Evolutionary conservation across 208 protist species (phyloP).

Genomic region (Leishmania amazonensis): DNA sequence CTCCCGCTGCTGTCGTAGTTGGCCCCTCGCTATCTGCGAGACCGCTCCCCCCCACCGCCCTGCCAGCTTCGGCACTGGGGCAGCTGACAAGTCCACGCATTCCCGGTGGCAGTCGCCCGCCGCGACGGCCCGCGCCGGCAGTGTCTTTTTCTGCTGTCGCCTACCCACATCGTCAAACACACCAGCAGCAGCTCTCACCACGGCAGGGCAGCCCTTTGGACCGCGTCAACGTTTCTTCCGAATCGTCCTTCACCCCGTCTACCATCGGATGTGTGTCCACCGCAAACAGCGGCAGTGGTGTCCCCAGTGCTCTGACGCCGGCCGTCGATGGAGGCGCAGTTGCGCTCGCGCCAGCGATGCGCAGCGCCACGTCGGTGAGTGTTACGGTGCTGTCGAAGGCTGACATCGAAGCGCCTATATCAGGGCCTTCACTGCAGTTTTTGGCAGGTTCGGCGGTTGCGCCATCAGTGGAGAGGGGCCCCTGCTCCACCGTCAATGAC

Average conservation of each 20-base stretch:
- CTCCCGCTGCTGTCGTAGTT: background rate
- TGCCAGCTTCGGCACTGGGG: background rate
- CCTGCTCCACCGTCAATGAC: background rate
- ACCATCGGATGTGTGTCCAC: background rate
- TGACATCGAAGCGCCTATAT: background rate
- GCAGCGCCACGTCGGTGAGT: background rate
- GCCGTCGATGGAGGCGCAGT: background rate
- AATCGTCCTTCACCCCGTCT: background rate
- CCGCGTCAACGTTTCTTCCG: background rate
- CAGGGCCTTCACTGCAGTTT: too few species aligned
- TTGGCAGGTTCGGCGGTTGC: background rate
- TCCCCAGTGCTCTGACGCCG: background rate
- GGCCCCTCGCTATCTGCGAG: background rate
- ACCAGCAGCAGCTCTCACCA: conserved; percentile 1
- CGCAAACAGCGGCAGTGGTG: background rate
- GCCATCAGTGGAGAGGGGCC: background rate
- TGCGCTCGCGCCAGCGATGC: background rate
- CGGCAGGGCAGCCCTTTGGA: background rate
- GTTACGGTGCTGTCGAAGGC: background rate
- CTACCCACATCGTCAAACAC: background rate
- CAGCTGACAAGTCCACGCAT: background rate
- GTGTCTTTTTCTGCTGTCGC: conserved; percentile 16
- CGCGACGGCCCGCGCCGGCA: conserved; percentile 12
- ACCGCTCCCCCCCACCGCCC: background rate
- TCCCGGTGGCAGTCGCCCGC: background rate